Base-by-base conservation (phyloP, 116 monocot species). In the Posidonia oceanica region DNA sequence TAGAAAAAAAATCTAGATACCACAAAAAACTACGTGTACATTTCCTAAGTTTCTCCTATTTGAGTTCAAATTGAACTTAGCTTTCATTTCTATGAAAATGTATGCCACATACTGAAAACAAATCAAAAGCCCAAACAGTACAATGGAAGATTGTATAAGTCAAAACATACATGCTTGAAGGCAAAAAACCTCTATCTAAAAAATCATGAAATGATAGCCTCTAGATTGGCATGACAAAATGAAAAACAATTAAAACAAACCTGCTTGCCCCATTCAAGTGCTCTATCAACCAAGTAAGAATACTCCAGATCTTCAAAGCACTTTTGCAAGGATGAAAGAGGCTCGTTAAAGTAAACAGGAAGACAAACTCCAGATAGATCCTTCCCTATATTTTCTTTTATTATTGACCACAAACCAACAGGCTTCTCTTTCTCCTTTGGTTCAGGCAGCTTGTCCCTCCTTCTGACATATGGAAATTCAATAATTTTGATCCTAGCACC, bases 251-350 rank as follows among this genome's bases (percentile, higher is more conserved):
- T 10, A 16, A 18, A 18, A 40, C 65, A 18, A 23, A 94, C 94
- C 94, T 94, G 90, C 74, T 90, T 90, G 41, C 90, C 90, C 87
- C 94, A 94, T 66, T 90, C 83, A 55, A 80, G 60, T 63, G 94
- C 94, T 54, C 73, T 82, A 80, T 94, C 94, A 69, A 94, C 90
- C 74, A 94, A 84, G 71, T 84, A 77, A 0, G 94, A 90, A 72
- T 94, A 84, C 59, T 94, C 94, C 60, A 94, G 72, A 81, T 94
- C 94, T 83, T 94, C 94, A 80, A 94, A 94, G 57, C 94, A 94
- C 70, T 94, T 94, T 71, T 94, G 90, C 73, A 94, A 75, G 55
- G 90, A 90, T 68, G 87, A 90, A 58, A 94, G 85, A 57, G 94
- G 94, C 67, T 94, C 94, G 65, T 94, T 94, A 72, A 94, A 94